phyloP scores from a whole-genome alignment of 2,329 filamentous ascomycete genomes.

The Colletotrichum sp. region DNA sequence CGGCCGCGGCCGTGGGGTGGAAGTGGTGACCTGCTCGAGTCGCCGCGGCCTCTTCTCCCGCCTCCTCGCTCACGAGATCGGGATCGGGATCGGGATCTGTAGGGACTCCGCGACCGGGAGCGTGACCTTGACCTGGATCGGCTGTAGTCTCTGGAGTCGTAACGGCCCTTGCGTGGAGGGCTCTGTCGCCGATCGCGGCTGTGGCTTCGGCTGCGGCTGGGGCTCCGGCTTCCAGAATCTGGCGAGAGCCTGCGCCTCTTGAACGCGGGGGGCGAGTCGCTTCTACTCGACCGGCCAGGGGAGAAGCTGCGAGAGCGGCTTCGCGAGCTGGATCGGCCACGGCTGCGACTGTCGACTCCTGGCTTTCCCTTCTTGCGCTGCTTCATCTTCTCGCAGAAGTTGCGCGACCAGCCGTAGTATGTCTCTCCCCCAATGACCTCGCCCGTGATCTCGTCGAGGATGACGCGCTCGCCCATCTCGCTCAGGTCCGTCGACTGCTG shows the following conservation, averaged over 20 bases:
- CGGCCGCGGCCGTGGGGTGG: constrained; percentile 1
- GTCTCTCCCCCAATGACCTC: constrained; percentile 71
- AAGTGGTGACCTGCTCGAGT: constrained; percentile 7
- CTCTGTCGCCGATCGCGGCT: constrained; percentile 28
- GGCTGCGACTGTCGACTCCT: constrained; percentile 24
- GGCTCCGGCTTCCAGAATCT: constrained; percentile 32
- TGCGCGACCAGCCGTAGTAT: constrained; percentile 87
- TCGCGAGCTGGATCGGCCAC: constrained; percentile 36
- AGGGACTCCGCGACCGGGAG: background rate
- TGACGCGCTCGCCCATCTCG: constrained; percentile 73
- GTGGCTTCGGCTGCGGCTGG: constrained; percentile 35
- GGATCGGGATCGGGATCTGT: constrained; percentile 21
- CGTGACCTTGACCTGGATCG: constrained; percentile 28
- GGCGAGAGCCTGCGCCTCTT: constrained; percentile 44
- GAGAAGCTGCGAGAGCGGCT: constrained; percentile 32
- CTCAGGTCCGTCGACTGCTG: constrained; percentile 67
- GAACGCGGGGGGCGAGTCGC: constrained; percentile 38
- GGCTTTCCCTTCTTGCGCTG: constrained; percentile 43
- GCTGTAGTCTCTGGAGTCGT: constrained; percentile 27
- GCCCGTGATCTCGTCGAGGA: constrained; percentile 69
- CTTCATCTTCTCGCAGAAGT: constrained; percentile 84
- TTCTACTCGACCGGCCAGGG: constrained; percentile 31
- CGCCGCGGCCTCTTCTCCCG: constrained; percentile 1
- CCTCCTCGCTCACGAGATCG: constrained; percentile 22
- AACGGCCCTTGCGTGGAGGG: constrained; percentile 16